Evolutionary conservation across 2,329 filamentous ascomycete genomes (phyloP).

Genomic region (Thielaviopsis euricoi): DNA sequence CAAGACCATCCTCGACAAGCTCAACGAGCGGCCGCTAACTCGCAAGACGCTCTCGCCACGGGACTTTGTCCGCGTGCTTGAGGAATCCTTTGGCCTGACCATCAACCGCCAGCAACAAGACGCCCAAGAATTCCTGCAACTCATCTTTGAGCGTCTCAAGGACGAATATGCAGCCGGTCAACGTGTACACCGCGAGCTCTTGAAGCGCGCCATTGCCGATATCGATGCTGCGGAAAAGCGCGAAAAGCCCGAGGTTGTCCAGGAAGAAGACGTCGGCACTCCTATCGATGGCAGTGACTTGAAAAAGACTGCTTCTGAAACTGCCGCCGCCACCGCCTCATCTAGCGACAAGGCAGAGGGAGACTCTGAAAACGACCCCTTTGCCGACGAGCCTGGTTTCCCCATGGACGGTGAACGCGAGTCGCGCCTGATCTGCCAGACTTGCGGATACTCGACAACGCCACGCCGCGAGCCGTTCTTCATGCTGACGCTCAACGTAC

Average conservation of each 20-base stretch:
- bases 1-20: constrained; percentile 78
- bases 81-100: constrained; percentile 71
- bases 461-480: constrained; percentile 75
- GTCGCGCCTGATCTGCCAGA: constrained; percentile 87
- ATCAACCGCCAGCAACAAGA: constrained; percentile 95
- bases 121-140: constrained; percentile 91
- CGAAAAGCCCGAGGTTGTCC: constrained; percentile 15
- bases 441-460: constrained; percentile 77
- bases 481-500: constrained; percentile 81
- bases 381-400: constrained; percentile 50
- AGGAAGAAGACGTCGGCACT: constrained; percentile 10
- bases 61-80: constrained; percentile 69
- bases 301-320: no score
- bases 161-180: constrained; percentile 86
- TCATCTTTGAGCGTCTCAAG: constrained; percentile 77
- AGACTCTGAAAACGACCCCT: constrained; percentile 13
- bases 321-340: constrained; percentile 8
- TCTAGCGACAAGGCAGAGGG: constrained; percentile 11
- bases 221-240: constrained; percentile 6
- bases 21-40: constrained; percentile 88
- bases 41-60: constrained; percentile 83
- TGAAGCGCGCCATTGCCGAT: not conserved
- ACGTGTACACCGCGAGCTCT: constrained; percentile 32
- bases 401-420: constrained; percentile 84
- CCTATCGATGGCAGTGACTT: no score